Evolutionary conservation across 2,329 filamentous ascomycete genomes (phyloP), one percentile per base, ranked within the genome.

Genomic region (Cucurbitaria berberidis): DNA sequence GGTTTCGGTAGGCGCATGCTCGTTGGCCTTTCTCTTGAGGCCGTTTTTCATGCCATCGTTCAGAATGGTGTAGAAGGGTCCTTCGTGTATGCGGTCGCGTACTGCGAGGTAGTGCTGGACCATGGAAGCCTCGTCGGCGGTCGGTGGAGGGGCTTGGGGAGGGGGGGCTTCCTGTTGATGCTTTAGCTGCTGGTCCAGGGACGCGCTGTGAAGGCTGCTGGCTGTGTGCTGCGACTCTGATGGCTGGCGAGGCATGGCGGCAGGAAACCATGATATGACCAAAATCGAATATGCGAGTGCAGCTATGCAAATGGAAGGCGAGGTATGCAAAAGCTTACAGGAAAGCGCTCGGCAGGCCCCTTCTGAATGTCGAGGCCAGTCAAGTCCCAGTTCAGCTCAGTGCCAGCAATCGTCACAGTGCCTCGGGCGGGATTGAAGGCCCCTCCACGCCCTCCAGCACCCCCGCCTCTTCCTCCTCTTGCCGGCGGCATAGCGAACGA

Each of bases 21-120:
- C 69, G 45, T 58, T 66, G 26, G 62, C 68, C 41, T 69, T 73
- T 7, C 67, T 55, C 56, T 72, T 73, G 59, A 81, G 67, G 57
- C 73, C 68, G 58, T 65, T 78, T 69, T 63, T 77, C 74, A 62
- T 76, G 51, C 79, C 76, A 66, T 82, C 75, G 53, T 76, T 80
- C 5, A 85, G 75, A 16, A 83, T 77, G 0, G 82, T 81, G 72
- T 85, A 87, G 57, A 85, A 81, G 0, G 85, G 83, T 0, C 85
- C 85, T 41, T 86, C 81, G 62, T 85, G 84, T 51, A 84, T 80
- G 39, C 77, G 77, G 41, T 82, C 80, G 58, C 83, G 82, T 4
- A 86, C 72, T 1, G 70, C 70, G 7, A 82, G 79, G 63, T 82
- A 83, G 52, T 78, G 69, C 45, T 81, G 75, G 44, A 85, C 76